phyloP scores from a whole-genome alignment of 495 filamentous ascomycete genomes.

The Parathielavia hyrcaniae region DNA sequence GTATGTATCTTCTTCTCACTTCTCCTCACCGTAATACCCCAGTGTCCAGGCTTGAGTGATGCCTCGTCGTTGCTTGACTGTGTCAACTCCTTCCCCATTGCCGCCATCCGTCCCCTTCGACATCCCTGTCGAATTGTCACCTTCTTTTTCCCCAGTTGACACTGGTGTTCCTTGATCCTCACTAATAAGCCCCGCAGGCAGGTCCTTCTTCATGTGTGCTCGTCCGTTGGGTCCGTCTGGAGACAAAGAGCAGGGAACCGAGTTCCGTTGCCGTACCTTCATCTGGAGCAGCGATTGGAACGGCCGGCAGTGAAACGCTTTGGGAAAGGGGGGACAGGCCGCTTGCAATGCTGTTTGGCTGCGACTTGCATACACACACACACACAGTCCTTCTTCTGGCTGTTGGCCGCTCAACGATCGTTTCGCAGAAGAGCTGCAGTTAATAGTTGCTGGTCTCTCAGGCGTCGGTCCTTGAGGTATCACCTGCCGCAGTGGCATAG shows the following conservation, averaged over 20 bases:
- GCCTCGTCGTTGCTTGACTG: not conserved
- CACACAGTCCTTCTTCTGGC: too few relatives aligned
- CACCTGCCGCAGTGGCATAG: not conserved
- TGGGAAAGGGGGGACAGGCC: not conserved
- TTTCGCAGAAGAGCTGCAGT: not conserved
- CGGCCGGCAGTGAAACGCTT: constrained; percentile 15
- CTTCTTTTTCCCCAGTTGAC: not conserved
- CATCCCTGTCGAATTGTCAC: not conserved
- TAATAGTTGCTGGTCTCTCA: not conserved
- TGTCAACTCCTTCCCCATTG: not conserved
- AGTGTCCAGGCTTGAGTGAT: not conserved
- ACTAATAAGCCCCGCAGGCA: constrained; percentile 40
- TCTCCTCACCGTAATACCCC: not conserved
- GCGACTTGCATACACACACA: not conserved
- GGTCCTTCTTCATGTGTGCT: constrained; percentile 81
- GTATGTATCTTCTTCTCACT: constrained; percentile 27
- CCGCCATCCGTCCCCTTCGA: not conserved
- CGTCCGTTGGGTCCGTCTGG: constrained; percentile 78
- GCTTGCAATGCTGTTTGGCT: not conserved
- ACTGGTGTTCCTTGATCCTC: not conserved
- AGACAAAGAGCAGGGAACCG: constrained; percentile 68
- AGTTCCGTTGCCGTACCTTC: constrained; percentile 83
- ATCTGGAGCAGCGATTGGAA: constrained; percentile 88
- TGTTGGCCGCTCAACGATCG: not conserved
- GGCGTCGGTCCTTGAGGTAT: not conserved